Evolutionary conservation across 441 rosid genomes (phyloP).

Genomic region (Populus hybrid): DNA sequence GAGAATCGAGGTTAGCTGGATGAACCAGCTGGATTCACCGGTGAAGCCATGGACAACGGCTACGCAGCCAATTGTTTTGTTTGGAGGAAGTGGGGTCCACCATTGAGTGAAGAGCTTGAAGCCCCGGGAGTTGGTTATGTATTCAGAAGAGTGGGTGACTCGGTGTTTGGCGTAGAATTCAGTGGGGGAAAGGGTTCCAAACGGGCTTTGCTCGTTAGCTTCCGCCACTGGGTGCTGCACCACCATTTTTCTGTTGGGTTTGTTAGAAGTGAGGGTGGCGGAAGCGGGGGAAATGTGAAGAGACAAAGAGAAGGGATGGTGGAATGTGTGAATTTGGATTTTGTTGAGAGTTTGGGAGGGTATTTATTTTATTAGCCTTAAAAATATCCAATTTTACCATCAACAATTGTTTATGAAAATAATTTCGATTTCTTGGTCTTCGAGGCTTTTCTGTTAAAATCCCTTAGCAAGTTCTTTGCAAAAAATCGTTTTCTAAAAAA

Average conservation of each 20-base stretch:
- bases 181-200: conserved; percentile 14
- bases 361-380: too few species aligned
- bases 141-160: conserved; percentile 63
- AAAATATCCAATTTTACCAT: too few species aligned
- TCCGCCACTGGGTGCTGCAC: conserved; percentile 33
- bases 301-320: neutral
- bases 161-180: conserved; percentile 64
- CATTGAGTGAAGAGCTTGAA: conserved; percentile 80
- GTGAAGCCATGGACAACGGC: conserved; percentile 93
- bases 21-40: conserved; percentile 77
- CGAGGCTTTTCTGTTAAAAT: too few species aligned
- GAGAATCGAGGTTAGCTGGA: conserved; percentile 64
- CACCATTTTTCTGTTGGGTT: neutral
- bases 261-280: neutral
- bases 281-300: neutral
- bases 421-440: too few species aligned
- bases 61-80: conserved; percentile 43
- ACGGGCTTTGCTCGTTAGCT: conserved; percentile 19
- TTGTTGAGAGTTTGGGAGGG: neutral
- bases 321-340: neutral
- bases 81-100: conserved; percentile 77
- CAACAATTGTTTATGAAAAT: too few species aligned
- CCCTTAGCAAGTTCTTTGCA: too few species aligned
- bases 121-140: conserved; percentile 78
- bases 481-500: too few species aligned